Conservation (phyloP, 495 filamentous ascomycete genomes). For the Pyrenula aspistea region DNA sequence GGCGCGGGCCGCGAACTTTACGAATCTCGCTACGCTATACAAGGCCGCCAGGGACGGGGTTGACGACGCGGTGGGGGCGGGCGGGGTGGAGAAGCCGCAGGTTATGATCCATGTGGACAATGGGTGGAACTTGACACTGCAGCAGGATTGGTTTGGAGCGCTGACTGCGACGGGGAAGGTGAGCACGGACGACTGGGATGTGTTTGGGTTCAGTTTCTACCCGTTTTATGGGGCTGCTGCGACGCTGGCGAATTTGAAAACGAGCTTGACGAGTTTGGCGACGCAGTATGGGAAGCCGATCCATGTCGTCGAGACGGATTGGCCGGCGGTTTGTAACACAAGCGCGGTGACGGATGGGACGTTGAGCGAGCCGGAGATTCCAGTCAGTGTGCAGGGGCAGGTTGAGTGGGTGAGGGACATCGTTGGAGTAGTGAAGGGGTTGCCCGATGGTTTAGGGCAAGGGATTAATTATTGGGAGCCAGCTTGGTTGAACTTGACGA, state of each 20-base stretch:
- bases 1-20: slow-evolving; percentile 26
- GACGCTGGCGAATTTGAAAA: slow-evolving; percentile 41
- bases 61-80: slow-evolving; percentile 34
- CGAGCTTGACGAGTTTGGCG: slow-evolving; percentile 45
- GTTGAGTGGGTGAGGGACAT: slow-evolving; percentile 40
- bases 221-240: slow-evolving; percentile 51
- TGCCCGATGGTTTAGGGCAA: slow-evolving; percentile 29
- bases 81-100: slow-evolving; percentile 38
- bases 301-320: slow-evolving; percentile 54
- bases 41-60: slow-evolving; percentile 50
- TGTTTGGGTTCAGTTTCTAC: slow-evolving; percentile 61
- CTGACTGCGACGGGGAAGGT: slow-evolving; percentile 41
- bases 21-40: slow-evolving; percentile 47
- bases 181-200: slow-evolving; percentile 45
- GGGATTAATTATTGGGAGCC: slow-evolving; percentile 60
- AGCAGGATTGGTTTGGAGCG: slow-evolving; percentile 49
- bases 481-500: slow-evolving; percentile 52
- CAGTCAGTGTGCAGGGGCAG: slow-evolving; percentile 50
- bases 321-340: slow-evolving; percentile 44
- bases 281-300: slow-evolving; percentile 46
- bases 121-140: slow-evolving; percentile 52
- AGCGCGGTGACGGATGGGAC: slow-evolving; percentile 42
- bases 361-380: slow-evolving; percentile 39
- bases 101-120: slow-evolving; percentile 63
- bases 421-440: slow-evolving; percentile 35